Base-by-base conservation (phyloP, 1,284 basidiomycete genomes). In the Irpex rosettiformis region DNA sequence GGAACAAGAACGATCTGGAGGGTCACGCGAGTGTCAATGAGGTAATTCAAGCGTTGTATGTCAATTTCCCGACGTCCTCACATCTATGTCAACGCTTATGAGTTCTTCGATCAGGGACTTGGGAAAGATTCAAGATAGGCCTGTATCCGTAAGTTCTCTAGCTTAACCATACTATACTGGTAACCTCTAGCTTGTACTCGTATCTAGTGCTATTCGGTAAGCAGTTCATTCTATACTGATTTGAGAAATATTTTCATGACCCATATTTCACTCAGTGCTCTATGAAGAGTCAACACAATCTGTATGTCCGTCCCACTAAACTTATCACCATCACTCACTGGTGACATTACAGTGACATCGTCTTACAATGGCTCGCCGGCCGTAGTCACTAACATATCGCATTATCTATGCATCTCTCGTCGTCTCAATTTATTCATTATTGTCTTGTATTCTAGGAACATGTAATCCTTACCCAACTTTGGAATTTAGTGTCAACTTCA, bases 1-100 rank as follows among this genome's bases (percentile, higher is more conserved):
- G 94, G 1, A 98, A 98, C 75, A 99, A 99, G 79, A 97, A 94
- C 68, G 96, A 98, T 69, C 67, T 98, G 1, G 82, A 88, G 1
- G 85, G 80, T 10, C 92, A 94, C 60, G 86, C 90, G 1, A 75
- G 85, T 10, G 91, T 96, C 1, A 92, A 95, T 66, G 93, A 97
- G 61, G 78, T 98, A 54, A 72, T 98, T 60, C 79, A 80, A 40
- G 84, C 84, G 57, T 77, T 98, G 93, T 93, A 67, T 59, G 86
- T 73, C 16, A n/a, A 21, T 60, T 30, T 53, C 56, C 57, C n/a
- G 58, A 30, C 56, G n/a, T 47, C n/a, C n/a, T n/a, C n/a, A n/a
- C n/a, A n/a, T 56, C 52, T 42, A 45, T 22, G 43, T 4, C 6
- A 18, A 18, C 10, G 21, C 8, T 21, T 6, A 37, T 37, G 10